Evolutionary conservation across 768 basidiomycete genomes (phyloP).

Genomic region (Hortiboletus flavorubellus): DNA sequence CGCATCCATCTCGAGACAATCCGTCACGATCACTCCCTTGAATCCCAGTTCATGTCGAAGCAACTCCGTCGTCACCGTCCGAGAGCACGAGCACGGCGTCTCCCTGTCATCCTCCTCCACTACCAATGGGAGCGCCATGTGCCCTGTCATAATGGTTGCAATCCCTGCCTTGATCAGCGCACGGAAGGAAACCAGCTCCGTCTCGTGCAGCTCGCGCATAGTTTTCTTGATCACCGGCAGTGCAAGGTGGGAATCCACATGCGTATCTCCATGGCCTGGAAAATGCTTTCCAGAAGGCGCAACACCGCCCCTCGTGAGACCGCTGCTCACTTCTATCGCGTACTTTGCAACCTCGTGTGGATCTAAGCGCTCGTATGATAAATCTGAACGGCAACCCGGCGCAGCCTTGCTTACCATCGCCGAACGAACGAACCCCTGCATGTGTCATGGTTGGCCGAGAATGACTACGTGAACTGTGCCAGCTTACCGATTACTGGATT

Average conservation of each 20-base stretch:
- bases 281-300: slow-evolving; percentile 70
- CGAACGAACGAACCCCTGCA: slow-evolving; percentile 65
- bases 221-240: slow-evolving; percentile 59
- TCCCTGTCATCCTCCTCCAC: slow-evolving; percentile 41
- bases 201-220: slow-evolving; percentile 37
- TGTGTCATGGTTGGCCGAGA: background rate
- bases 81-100: slow-evolving; percentile 58
- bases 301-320: slow-evolving; percentile 46
- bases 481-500: slow-evolving; percentile 69
- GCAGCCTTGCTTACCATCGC: slow-evolving; percentile 46
- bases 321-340: slow-evolving; percentile 44
- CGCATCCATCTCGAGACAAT: slow-evolving; percentile 77
- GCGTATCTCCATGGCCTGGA: slow-evolving; percentile 72
- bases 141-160: slow-evolving; percentile 68
- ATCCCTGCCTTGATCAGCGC: slow-evolving; percentile 39
- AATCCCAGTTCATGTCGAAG: slow-evolving; percentile 51
- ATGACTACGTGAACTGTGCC: background rate
- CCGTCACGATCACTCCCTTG: slow-evolving; percentile 62
- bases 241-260: slow-evolving; percentile 66
- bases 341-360: slow-evolving; percentile 49
- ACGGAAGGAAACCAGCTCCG: slow-evolving; percentile 60
- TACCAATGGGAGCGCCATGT: slow-evolving; percentile 64
- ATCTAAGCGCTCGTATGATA: slow-evolving; percentile 35
- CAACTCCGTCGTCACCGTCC: slow-evolving; percentile 47
- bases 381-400: background rate